These are phyloP conservation scores for Penicillium sp. DNA, from an alignment of 2,329 filamentous ascomycete genomes.

Conservation along the genomic window DNA sequence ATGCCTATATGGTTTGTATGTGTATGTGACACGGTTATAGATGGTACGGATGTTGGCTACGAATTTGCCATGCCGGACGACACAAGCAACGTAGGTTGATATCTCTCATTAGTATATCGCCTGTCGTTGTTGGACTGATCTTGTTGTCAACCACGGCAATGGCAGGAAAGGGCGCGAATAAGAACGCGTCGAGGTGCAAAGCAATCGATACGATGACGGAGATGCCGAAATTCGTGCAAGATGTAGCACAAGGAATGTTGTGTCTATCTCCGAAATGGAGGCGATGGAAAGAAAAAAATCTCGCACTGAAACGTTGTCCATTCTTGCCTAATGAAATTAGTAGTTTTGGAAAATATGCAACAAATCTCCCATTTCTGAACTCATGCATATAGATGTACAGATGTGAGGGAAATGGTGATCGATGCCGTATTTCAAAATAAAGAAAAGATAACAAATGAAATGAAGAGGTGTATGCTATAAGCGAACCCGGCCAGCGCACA, in stretches of 20 bases:
- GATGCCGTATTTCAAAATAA: neutral
- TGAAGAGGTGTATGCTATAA: constrained; percentile 39
- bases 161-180: neutral
- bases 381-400: neutral
- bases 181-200: neutral
- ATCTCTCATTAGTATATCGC: neutral
- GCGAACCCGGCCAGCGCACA: constrained; percentile 40
- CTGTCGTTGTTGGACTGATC: neutral
- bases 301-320: neutral
- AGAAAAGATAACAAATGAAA: neutral
- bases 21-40: neutral
- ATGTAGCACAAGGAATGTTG: constrained; percentile 1
- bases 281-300: neutral
- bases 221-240: neutral
- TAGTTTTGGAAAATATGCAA: neutral
- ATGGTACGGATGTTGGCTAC: neutral
- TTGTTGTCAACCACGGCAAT: neutral
- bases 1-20: constrained; percentile 28
- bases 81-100: neutral
- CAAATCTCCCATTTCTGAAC: neutral
- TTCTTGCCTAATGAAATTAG: neutral
- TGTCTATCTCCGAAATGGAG: neutral
- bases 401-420: neutral
- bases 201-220: neutral
- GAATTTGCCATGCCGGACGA: neutral